Percentiles rank a stretch among this genome's conserved stretches.
These are phyloP conservation scores for Lodderomyces beijingensis DNA, from an alignment of 1,139 yeast species.

Conservation along the genomic window DNA sequence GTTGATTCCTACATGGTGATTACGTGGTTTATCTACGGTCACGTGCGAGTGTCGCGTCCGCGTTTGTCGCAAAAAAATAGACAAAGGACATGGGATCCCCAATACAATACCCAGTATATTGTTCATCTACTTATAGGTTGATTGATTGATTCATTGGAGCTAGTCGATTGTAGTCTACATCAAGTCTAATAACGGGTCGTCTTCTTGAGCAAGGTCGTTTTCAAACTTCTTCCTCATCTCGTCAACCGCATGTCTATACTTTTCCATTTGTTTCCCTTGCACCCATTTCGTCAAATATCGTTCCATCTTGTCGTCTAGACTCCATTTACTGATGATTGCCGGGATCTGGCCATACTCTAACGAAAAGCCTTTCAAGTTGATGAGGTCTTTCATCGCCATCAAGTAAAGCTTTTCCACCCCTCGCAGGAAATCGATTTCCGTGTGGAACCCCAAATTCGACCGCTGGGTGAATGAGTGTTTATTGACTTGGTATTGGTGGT, in stretches of 20 bases:
- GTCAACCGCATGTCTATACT: slow-evolving; percentile 23
- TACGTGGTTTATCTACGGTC: no score
- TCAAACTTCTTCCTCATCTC: slow-evolving; percentile 24
- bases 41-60: no score
- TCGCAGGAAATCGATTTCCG: slow-evolving; percentile 16
- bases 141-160: no score
- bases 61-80: no score
- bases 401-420: slow-evolving; percentile 22
- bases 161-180: no score
- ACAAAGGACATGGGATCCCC: no score
- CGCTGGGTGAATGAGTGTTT: slow-evolving; percentile 10
- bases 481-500: slow-evolving; percentile 7
- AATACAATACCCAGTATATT: no score
- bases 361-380: slow-evolving; percentile 26
- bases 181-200: slow-evolving; percentile 32
- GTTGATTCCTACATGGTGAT: no score
- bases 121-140: no score
- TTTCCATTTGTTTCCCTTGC: slow-evolving; percentile 18
- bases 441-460: slow-evolving; percentile 12
- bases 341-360: slow-evolving; percentile 28
- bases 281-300: slow-evolving; percentile 20
- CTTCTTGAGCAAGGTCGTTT: slow-evolving; percentile 28
- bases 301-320: slow-evolving; percentile 29
- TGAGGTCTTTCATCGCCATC: slow-evolving; percentile 23
- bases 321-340: slow-evolving; percentile 36